Percentiles rank a stretch among this genome's conserved stretches.
These are phyloP conservation scores for Neofusicoccum umdonicola DNA, from an alignment of 2,329 filamentous ascomycete genomes.

Conservation along the genomic window DNA sequence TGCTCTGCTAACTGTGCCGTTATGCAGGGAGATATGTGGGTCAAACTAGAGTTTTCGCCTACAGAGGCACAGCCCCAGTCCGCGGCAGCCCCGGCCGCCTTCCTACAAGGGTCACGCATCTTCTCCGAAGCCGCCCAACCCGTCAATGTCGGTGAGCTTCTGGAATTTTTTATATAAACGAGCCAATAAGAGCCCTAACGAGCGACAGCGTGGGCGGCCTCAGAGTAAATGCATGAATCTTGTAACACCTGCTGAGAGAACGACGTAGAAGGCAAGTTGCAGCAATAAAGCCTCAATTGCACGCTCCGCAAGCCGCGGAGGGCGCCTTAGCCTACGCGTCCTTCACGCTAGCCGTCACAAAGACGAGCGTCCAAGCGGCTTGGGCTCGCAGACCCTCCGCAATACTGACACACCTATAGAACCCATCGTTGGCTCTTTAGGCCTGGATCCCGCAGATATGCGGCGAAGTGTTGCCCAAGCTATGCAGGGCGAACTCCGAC, in stretches of 20 bases:
- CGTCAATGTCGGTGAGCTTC: no score
- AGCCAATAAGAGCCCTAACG: no score
- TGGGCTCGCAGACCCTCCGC: not conserved
- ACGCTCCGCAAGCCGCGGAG: no score
- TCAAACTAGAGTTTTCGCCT: not conserved
- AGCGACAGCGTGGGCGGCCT: no score
- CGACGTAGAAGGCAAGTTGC: no score
- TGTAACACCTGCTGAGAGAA: not conserved
- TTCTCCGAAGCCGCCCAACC: no score
- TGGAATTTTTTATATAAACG: no score
- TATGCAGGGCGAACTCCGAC: not conserved
- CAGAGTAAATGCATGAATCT: no score
- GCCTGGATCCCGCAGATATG: not conserved
- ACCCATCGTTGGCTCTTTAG: not conserved
- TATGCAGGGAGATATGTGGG: not conserved
- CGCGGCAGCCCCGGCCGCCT: not conserved
- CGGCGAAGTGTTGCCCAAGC: not conserved
- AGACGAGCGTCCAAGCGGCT: not conserved
- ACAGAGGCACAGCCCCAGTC: not conserved
- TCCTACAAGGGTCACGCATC: not conserved
- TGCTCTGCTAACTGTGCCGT: not conserved
- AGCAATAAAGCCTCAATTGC: not conserved
- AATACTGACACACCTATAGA: not conserved
- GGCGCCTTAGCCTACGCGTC: not conserved
- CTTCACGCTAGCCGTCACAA: no score